Percentiles rank a stretch among this genome's conserved stretches.
Evolutionary conservation across 2,329 filamentous ascomycete genomes (phyloP).

Genomic region (Exophiala spinifera): DNA sequence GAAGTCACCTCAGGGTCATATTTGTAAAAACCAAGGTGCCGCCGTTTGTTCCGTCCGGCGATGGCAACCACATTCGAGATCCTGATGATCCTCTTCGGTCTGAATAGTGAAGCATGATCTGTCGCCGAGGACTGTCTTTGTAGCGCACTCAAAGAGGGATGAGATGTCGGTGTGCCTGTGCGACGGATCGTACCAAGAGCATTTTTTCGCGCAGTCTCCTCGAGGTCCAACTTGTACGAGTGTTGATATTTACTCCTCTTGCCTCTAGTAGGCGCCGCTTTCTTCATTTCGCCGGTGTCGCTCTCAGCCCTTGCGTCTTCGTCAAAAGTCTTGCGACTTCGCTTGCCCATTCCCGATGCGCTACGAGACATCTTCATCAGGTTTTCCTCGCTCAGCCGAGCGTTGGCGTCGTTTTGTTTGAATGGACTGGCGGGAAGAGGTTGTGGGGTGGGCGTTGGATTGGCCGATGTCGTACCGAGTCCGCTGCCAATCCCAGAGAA

Average conservation of each 20-base stretch:
- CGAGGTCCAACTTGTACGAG: conserved; percentile 28
- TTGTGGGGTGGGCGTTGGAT: conserved; percentile 35
- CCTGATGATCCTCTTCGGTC: conserved; percentile 62
- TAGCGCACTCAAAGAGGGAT: conserved; percentile 8
- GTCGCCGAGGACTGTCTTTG: conserved; percentile 9
- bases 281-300: conserved; percentile 53
- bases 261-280: conserved; percentile 12
- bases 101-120: conserved; percentile 48
- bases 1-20: conserved; percentile 67
- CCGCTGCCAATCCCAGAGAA: conserved; percentile 87
- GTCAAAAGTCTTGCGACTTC: conserved; percentile 69
- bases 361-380: conserved; percentile 41
- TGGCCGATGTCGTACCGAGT: conserved; percentile 53
- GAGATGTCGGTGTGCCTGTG: conserved; percentile 18
- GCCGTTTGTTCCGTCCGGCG: conserved; percentile 66
- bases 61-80: conserved; percentile 70
- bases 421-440: conserved; percentile 46
- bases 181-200: conserved; percentile 15
- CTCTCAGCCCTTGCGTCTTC: conserved; percentile 65
- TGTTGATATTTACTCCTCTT: conserved; percentile 28
- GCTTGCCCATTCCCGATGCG: conserved; percentile 53
- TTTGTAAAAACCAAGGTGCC: conserved; percentile 79
- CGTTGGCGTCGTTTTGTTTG: conserved; percentile 47
- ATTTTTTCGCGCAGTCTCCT: conserved; percentile 23
- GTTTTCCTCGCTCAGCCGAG: conserved; percentile 42